A percentile compares a stretch with the other conserved stretches of the same genome.
Conservation (phyloP, 2,329 filamentous ascomycete species). For the Sporothrix inflata region DNA sequence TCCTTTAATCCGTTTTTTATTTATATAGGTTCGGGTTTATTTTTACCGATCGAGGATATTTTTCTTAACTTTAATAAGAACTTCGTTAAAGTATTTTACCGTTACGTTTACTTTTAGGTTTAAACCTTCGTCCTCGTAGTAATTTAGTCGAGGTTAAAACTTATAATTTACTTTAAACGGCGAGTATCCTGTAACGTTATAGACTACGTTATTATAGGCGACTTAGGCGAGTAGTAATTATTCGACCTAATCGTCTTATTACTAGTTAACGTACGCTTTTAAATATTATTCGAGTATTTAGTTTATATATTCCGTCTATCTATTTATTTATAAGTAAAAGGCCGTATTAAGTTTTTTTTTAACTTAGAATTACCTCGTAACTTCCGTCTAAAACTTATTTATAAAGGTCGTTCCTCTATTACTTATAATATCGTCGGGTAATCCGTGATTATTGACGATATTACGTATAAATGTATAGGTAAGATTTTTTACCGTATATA, state of each 20-base stretch:
- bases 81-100: background rate
- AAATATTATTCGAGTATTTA: background rate
- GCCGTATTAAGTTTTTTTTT: background rate
- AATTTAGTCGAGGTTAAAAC: background rate
- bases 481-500: background rate
- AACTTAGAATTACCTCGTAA: background rate
- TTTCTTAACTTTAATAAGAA: background rate
- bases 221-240: background rate
- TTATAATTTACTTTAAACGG: background rate
- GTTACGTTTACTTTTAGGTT: background rate
- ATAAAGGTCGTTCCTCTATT: background rate
- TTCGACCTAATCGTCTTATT: background rate
- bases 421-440: background rate
- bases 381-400: background rate
- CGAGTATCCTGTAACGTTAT: background rate
- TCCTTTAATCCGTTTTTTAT: conserved; percentile 3
- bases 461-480: background rate
- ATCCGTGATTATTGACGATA: background rate
- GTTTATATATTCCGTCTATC: background rate
- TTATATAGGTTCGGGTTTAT: background rate
- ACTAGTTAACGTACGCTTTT: background rate
- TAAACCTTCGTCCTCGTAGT: too few species aligned
- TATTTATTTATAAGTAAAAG: background rate
- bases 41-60: too few species aligned
- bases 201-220: background rate